Base-by-base conservation (phyloP, 805 yeast species). In the Cyberlindnera mycetangii region DNA sequence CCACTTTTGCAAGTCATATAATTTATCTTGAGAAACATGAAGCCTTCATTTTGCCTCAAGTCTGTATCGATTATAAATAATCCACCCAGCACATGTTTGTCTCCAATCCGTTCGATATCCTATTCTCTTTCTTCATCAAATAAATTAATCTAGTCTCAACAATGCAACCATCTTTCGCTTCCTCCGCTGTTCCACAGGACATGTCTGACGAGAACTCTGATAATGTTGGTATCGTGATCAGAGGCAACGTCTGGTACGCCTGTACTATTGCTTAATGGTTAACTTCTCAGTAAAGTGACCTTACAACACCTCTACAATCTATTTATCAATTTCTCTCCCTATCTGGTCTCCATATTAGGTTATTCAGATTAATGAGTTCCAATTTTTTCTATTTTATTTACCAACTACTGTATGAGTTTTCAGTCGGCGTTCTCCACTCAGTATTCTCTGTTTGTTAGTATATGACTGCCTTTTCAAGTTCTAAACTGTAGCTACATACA, bases 181-280 rank as follows among this genome's bases (percentile, higher is more conserved):
- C 45, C 28, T 35, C 45, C 27, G 46, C 46, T 12, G 18, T 41
- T 27, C 40, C 41, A 25, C n/a, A 42, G 35, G 46, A 42, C 41
- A 37, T 31, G 34, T 19, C 45, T 12, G 44, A 39, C 16, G 45
- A 42, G 32, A 27, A 41, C 35, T 19, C 45, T 12, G 44, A 39
- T 12, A 40, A 42, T 33, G 18, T 33, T 31, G 28, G 33, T 27
- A 21, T 42, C 37, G 16, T 42, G 10, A 30, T 39, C 15, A 36
- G 36, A 32, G 45, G 40, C n/a, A 30, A 25, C 31, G 20, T 15
- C n/a, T 41, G 44, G 44, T 34, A 36, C 39, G 15, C 36, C 10
- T 42, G 45, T 21, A 42, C 45, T 28, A 42, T 42, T 14, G 38
- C 38, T 16, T 35, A 16, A 34, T 7, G 4, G 22, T 32, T 9